phyloP scores from a whole-genome alignment of 352 stramenopile species.

The Phytophthora uliginosa region DNA sequence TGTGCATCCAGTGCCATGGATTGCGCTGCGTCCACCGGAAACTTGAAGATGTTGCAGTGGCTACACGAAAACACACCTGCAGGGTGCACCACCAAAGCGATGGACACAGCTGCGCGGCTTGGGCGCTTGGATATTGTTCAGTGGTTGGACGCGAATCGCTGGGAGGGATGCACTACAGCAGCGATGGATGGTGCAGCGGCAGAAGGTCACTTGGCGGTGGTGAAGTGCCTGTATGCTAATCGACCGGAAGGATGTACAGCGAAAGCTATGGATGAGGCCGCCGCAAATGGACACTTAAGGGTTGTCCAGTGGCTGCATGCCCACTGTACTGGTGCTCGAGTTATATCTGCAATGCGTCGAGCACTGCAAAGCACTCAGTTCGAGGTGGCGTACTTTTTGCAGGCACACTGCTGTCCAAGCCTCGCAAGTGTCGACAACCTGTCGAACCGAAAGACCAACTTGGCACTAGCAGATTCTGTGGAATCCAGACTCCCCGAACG shows the following conservation, averaged over 20 bases:
- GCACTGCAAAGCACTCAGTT: background rate
- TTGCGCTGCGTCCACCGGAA: slow-evolving; percentile 1
- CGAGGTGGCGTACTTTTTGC: background rate
- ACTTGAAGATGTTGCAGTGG: slow-evolving; percentile 3
- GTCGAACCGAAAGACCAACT: background rate
- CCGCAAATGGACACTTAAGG: slow-evolving; percentile 2
- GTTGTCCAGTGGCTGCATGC: background rate
- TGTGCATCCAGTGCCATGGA: background rate
- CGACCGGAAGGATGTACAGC: background rate
- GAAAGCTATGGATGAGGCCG: background rate
- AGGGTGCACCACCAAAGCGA: background rate
- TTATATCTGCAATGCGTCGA: background rate
- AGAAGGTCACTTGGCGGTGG: slow-evolving; percentile 5
- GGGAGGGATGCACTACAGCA: background rate
- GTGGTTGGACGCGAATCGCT: background rate
- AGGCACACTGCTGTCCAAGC: background rate
- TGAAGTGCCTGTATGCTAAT: slow-evolving; percentile 5
- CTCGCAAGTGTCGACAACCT: background rate
- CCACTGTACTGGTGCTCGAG: slow-evolving; percentile 3
- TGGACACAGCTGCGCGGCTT: background rate
- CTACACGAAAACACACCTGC: slow-evolving; percentile 1
- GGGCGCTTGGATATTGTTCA: slow-evolving; percentile 7
- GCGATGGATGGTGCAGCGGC: slow-evolving; percentile 2
- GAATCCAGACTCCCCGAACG: background rate
- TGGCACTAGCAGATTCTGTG: background rate